Evolutionary conservation across 148 eudicot species (phyloP).

Genomic region (Fagopyrum esculentum): DNA sequence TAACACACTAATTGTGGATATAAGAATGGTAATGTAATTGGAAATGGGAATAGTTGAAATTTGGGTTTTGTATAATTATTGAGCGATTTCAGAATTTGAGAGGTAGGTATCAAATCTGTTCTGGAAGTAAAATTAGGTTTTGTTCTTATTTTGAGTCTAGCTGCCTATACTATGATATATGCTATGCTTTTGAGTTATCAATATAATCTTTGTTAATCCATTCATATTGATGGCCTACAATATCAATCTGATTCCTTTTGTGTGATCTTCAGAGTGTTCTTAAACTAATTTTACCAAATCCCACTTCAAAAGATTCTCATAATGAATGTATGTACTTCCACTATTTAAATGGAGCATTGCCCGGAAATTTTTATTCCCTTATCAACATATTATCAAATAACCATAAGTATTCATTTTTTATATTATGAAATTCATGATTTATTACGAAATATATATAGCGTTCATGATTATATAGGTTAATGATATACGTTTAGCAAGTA

Average conservation of each 20-base stretch:
- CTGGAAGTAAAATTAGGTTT: neutral
- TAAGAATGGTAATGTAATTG: neutral
- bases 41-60: neutral
- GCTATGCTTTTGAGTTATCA: neutral
- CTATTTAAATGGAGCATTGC: neutral
- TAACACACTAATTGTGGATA: neutral
- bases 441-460: neutral
- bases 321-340: neutral
- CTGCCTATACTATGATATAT: neutral
- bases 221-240: slow-evolving; percentile 2
- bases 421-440: neutral
- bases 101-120: neutral
- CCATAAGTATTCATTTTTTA: neutral
- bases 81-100: neutral
- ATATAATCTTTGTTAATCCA: neutral
- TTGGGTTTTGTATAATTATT: neutral
- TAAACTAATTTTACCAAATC: neutral
- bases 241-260: slow-evolving; percentile 6
- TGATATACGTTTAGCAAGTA: too few relatives aligned
- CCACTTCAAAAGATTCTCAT: slow-evolving; percentile 5
- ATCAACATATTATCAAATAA: neutral
- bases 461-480: too few relatives aligned
- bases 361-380: neutral
- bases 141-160: neutral
- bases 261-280: slow-evolving; percentile 7